Conservation (phyloP, 345 rosid genomes). For the Pugionium dolabratum region DNA sequence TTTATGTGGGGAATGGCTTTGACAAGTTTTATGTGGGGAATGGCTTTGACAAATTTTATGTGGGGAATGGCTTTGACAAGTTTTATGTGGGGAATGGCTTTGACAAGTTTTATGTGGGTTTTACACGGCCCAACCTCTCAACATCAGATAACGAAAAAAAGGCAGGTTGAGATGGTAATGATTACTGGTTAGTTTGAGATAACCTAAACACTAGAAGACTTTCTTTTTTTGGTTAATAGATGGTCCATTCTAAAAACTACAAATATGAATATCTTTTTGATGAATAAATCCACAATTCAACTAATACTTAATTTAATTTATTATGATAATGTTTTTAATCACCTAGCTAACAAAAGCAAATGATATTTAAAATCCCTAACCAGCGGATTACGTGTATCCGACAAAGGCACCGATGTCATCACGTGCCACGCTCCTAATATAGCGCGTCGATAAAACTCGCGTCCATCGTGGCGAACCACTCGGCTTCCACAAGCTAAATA, state of each 20-base stretch:
- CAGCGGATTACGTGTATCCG: constrained; percentile 22
- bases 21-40: too few species aligned
- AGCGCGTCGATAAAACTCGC: constrained; percentile 10
- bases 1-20: too few species aligned
- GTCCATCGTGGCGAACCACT: constrained; percentile 30
- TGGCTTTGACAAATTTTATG: too few species aligned
- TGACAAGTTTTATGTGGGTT: too few species aligned
- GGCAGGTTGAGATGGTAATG: too few species aligned
- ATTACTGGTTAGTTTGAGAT: too few species aligned
- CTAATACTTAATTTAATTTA: background rate
- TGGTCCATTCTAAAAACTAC: background rate
- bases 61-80: too few species aligned
- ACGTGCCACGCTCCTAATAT: constrained; percentile 3
- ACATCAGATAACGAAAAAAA: too few species aligned
- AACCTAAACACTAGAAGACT: too few species aligned
- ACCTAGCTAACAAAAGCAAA: background rate
- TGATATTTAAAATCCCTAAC: background rate
- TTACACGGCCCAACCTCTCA: too few species aligned
- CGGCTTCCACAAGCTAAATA: constrained; percentile 25
- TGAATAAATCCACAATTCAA: background rate
- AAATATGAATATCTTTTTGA: background rate
- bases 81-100: too few species aligned
- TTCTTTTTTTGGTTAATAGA: too few species aligned
- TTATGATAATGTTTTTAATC: constrained; percentile 1
- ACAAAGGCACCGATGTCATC: constrained; percentile 16